A percentile compares a stretch with the other conserved stretches of the same genome.
These are phyloP conservation scores for Lachnellula suecica DNA, from an alignment of 2,329 filamentous ascomycete genomes.

Conservation along the genomic window DNA sequence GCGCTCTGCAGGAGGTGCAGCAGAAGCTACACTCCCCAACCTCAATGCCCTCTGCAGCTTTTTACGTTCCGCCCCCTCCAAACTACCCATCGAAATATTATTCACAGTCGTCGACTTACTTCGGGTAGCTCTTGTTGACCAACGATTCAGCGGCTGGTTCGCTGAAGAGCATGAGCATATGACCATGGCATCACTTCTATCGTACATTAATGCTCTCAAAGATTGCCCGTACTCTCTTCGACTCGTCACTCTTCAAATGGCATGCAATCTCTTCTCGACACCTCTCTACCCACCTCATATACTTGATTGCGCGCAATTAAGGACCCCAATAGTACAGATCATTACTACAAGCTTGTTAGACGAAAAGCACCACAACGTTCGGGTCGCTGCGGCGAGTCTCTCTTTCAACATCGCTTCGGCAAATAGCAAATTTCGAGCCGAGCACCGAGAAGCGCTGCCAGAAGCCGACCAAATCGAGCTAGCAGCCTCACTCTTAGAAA, in stretches of 20 bases:
- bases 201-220: constrained; percentile 54
- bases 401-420: constrained; percentile 78
- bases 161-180: constrained; percentile 69
- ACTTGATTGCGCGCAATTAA: constrained; percentile 50
- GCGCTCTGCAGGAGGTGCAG: constrained; percentile 55
- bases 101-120: constrained; percentile 88
- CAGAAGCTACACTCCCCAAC: constrained; percentile 69
- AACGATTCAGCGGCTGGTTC: constrained; percentile 77
- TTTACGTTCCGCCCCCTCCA: constrained; percentile 52
- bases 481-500: constrained; percentile 77
- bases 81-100: constrained; percentile 61
- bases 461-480: constrained; percentile 78
- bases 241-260: constrained; percentile 78
- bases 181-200: constrained; percentile 62
- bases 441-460: constrained; percentile 56
- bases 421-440: constrained; percentile 64
- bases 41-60: constrained; percentile 64
- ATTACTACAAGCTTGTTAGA: constrained; percentile 80
- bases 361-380: constrained; percentile 67
- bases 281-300: constrained; percentile 68
- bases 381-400: constrained; percentile 79
- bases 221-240: constrained; percentile 77
- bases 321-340: constrained; percentile 62
- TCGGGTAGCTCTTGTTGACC: constrained; percentile 73
- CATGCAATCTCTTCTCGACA: constrained; percentile 81